Evolutionary conservation across 2,329 filamentous ascomycete species (phyloP).

Genomic region (Xylariaceae sp.): DNA sequence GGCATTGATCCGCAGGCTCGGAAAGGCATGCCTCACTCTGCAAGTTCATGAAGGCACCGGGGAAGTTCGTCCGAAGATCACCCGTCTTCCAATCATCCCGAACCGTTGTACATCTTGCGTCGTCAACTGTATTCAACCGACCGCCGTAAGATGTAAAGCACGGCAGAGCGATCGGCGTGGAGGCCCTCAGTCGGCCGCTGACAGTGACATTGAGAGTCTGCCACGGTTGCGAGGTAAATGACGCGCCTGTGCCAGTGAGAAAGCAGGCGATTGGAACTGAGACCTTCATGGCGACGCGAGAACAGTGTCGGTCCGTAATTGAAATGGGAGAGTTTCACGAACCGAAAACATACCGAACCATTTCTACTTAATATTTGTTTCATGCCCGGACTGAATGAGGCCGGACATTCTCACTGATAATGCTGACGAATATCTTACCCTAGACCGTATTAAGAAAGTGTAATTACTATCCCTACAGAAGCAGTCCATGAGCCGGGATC

Average conservation of each 20-base stretch:
- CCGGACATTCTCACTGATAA: not conserved
- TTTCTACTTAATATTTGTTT: not conserved
- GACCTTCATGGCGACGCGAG: conserved; percentile 12
- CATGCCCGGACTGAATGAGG: not conserved
- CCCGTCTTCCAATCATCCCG: conserved; percentile 35
- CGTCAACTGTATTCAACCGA: conserved; percentile 22
- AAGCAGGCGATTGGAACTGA: conserved; percentile 7
- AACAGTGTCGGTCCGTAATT: not conserved
- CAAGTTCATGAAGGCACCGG: conserved; percentile 39
- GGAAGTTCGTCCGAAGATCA: conserved; percentile 32
- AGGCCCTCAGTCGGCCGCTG: conserved; percentile 30
- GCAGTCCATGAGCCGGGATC: conserved; percentile 2
- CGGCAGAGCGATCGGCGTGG: conserved; percentile 37
- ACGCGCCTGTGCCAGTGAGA: conserved; percentile 8
- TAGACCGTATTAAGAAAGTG: conserved; percentile 23
- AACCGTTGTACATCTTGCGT: conserved; percentile 32
- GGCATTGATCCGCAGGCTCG: conserved; percentile 37
- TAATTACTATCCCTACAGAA: conserved; percentile 15
- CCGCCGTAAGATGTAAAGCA: conserved; percentile 40
- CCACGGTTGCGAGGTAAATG: conserved; percentile 17
- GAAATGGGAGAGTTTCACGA: not conserved
- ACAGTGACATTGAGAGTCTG: conserved; percentile 32
- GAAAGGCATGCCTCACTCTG: conserved; percentile 41
- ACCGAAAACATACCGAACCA: not conserved
- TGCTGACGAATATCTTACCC: conserved; percentile 20